Base-by-base conservation (phyloP, 148 eudicot species). In the Selenicereus undatus region DNA sequence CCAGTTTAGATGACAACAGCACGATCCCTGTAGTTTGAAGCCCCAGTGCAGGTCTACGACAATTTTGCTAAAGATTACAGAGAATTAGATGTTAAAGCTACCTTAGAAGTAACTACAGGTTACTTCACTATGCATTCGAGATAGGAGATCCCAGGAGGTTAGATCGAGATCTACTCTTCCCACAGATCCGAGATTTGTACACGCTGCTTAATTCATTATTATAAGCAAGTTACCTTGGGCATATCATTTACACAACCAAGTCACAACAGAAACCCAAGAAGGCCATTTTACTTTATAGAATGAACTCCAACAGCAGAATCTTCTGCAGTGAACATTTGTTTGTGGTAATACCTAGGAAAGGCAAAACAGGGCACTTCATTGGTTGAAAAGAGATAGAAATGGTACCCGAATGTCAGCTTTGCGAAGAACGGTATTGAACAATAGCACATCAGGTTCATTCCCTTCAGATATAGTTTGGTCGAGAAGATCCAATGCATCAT, bases 351-450 rank as follows among this genome's bases (percentile, higher is more conserved):
- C 17, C 16, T n/a, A 43, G 51, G 45, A 52, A 72, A 76, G 35
- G 14, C 17, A 1, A 74, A 71, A 76, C 22, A 42, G 50, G 22
- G 72, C 22, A 51, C 43, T 62, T 11, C 20, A 17, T 26, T 73
- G 45, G 75, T 32, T 74, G 39, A 51, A 54, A 43, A 76, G 30
- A 75, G 62, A 74, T 12, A 78, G 65, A 81, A 52, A 20, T 20
- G 75, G 74, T 89, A 92, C 98, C 97, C 86, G 81, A 35, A 75
- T 79, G 69, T 82, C 75, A 76, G 98, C 98, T 84, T 17, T 87
- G 27, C 21, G 76, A 80, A 93, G 86, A 83, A 91, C 81, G 75
- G 92, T 87, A 87, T 95, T 95, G 86, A 89, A 93, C 72, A 91
- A 78, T 62, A 90, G 27, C 74, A 90, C 86, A 87, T 95, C 98